phyloP scores from a whole-genome alignment of 2,329 filamentous ascomycete genomes.

The Alternaria ethzedia region DNA sequence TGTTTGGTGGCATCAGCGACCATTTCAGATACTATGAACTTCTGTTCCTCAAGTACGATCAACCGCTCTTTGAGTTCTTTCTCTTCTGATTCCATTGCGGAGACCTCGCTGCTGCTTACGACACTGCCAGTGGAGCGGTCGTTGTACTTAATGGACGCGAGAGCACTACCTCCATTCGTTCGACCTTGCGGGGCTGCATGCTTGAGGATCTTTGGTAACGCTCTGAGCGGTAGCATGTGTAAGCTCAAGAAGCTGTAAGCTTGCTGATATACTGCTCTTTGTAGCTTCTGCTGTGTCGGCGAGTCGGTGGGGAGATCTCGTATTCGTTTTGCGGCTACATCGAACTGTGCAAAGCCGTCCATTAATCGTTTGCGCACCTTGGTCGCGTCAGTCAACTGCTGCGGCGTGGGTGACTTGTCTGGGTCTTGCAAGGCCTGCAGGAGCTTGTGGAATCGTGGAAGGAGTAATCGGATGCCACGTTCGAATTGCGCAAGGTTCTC shows the following conservation, averaged over 20 bases:
- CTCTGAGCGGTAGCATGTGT: slow-evolving; percentile 84
- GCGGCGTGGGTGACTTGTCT: slow-evolving; percentile 66
- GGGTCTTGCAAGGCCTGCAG: slow-evolving; percentile 76
- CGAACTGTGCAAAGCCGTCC: slow-evolving; percentile 88
- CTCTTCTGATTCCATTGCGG: slow-evolving; percentile 79
- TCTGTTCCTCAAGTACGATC: slow-evolving; percentile 88
- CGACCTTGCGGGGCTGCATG: slow-evolving; percentile 63
- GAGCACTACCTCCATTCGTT: slow-evolving; percentile 50
- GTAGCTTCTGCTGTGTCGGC: slow-evolving; percentile 74
- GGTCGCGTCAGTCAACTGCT: slow-evolving; percentile 82
- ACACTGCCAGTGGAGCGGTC: slow-evolving; percentile 60
- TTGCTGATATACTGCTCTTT: slow-evolving; percentile 81
- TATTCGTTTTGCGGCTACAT: slow-evolving; percentile 78
- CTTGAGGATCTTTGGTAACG: slow-evolving; percentile 55
- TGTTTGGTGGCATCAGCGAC: slow-evolving; percentile 76
- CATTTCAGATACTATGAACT: slow-evolving; percentile 88
- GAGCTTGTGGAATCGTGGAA: slow-evolving; percentile 84
- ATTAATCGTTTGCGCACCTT: slow-evolving; percentile 90
- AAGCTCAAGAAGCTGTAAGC: slow-evolving; percentile 84
- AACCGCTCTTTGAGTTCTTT: slow-evolving; percentile 79
- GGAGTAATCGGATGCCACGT: slow-evolving; percentile 78
- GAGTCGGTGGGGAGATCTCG: slow-evolving; percentile 78
- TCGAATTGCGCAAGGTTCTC: slow-evolving; percentile 87
- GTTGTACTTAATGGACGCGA: slow-evolving; percentile 67
- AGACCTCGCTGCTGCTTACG: slow-evolving; percentile 64